Evolutionary conservation across 768 basidiomycete genomes (phyloP).

Genomic region (Rhodotorula paludigena): DNA sequence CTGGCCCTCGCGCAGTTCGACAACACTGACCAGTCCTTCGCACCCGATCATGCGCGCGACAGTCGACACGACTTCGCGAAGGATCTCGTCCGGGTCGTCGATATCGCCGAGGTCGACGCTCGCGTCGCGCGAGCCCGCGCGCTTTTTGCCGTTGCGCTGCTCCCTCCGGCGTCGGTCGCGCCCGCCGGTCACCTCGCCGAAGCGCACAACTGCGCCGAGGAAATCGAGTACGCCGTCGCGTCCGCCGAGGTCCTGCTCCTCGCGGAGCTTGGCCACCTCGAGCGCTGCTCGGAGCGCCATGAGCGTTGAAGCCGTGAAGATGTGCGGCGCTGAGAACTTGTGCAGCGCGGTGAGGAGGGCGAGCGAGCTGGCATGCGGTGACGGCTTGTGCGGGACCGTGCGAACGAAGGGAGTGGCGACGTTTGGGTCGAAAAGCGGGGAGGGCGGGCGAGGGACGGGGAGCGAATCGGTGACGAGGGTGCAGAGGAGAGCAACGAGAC

Average conservation of each 20-base stretch:
- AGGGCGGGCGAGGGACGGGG: constrained; percentile 24
- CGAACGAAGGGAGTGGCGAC: constrained; percentile 41
- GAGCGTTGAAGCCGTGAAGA: constrained; percentile 35
- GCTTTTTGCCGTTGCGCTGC: not conserved
- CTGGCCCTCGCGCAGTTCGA: constrained; percentile 31
- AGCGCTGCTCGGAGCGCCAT: constrained; percentile 36
- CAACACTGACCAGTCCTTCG: constrained; percentile 40
- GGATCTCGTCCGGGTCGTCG: constrained; percentile 34
- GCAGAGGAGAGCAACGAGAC: constrained; percentile 40
- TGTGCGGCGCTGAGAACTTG: constrained; percentile 42
- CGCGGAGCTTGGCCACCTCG: constrained; percentile 33
- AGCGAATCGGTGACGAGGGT: constrained; percentile 39
- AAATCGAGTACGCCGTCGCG: constrained; percentile 39
- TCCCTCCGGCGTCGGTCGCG: constrained; percentile 1
- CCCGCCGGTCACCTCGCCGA: constrained; percentile 38
- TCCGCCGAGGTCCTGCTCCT: constrained; percentile 40
- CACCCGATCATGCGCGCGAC: constrained; percentile 41
- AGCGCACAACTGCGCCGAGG: constrained; percentile 40
- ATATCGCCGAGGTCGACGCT: not conserved
- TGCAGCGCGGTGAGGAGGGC: constrained; percentile 42
- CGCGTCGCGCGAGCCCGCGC: not conserved
- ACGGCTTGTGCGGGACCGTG: constrained; percentile 21
- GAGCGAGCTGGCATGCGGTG: constrained; percentile 35
- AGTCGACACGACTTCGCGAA: constrained; percentile 40
- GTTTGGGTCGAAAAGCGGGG: constrained; percentile 41